Percentiles rank a stretch among this genome's conserved stretches.
phyloP scores from a whole-genome alignment of 805 yeast species.

The Cyberlindnera nakhonratchasimensis region DNA sequence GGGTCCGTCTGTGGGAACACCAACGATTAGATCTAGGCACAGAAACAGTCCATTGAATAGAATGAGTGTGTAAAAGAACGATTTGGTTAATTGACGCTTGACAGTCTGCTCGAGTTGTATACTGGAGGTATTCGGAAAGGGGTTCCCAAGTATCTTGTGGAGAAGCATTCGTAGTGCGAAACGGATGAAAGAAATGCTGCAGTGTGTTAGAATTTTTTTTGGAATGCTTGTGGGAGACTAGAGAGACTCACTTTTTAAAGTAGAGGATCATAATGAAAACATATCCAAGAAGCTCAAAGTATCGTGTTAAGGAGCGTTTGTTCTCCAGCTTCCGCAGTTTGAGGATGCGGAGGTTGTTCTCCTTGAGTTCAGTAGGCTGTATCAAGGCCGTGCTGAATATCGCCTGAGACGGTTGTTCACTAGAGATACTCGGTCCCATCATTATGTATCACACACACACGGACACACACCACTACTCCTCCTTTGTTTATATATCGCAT shows the following conservation, averaged over 20 bases:
- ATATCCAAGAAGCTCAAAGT: constrained; percentile 21
- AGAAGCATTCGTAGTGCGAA: constrained; percentile 33
- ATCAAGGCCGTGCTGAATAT: not conserved
- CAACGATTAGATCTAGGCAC: constrained; percentile 35
- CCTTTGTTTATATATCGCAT: no score
- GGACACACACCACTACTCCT: no score
- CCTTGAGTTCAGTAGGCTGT: constrained; percentile 10
- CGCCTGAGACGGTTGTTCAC: no score
- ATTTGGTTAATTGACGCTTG: constrained; percentile 29
- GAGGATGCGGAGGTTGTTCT: constrained; percentile 19
- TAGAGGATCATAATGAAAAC: constrained; percentile 24
- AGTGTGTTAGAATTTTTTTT: constrained; percentile 6
- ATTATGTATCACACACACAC: no score
- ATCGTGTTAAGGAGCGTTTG: constrained; percentile 13
- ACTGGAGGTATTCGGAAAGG: constrained; percentile 35
- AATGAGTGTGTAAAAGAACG: constrained; percentile 28
- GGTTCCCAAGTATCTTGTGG: constrained; percentile 38
- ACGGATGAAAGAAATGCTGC: constrained; percentile 25
- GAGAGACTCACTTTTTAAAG: constrained; percentile 22
- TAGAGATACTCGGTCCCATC: no score
- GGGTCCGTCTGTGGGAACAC: constrained; percentile 20
- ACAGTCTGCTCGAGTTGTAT: constrained; percentile 21
- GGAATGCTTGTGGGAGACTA: not conserved
- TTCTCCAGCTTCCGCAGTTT: constrained; percentile 22
- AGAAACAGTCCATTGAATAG: constrained; percentile 28